Evolutionary conservation across 805 yeast genomes (phyloP).

Genomic region (Lachancea kluyveri): DNA sequence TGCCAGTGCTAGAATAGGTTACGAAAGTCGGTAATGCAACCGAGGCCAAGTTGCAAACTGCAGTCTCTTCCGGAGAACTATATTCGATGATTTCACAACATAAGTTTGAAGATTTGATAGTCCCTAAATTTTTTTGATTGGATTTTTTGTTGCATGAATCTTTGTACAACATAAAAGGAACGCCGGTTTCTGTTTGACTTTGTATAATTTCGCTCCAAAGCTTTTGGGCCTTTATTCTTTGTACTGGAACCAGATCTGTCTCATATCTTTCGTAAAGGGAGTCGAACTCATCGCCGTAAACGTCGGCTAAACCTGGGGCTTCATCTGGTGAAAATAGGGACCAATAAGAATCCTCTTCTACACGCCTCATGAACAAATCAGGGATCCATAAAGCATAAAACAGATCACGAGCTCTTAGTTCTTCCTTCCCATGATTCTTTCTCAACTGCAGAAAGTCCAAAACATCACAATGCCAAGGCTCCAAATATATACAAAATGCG

Average conservation of each 20-base stretch:
- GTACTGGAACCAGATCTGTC: conserved; percentile 54
- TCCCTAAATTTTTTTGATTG: conserved; percentile 88
- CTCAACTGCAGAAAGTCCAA: conserved; percentile 81
- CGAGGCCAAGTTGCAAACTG: conserved; percentile 93
- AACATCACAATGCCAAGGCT: conserved; percentile 96
- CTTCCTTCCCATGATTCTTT: conserved; percentile 94
- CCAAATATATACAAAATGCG: conserved; percentile 88
- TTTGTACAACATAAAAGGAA: conserved; percentile 90
- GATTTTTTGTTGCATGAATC: conserved; percentile 85
- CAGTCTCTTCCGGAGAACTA: conserved; percentile 86
- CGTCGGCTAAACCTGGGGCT: conserved; percentile 80
- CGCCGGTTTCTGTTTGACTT: conserved; percentile 94
- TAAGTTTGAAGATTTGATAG: conserved; percentile 86
- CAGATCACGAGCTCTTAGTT: conserved; percentile 84
- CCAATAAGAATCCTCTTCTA: conserved; percentile 76
- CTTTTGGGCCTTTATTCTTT: conserved; percentile 76
- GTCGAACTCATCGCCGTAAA: conserved; percentile 80
- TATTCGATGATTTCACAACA: conserved; percentile 94
- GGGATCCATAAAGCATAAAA: conserved; percentile 94
- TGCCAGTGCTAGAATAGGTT: too few relatives aligned
- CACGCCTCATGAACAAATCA: conserved; percentile 89
- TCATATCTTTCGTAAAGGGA: conserved; percentile 68
- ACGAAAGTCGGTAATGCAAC: conserved; percentile 81
- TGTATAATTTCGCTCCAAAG: conserved; percentile 86
- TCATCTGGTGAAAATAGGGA: conserved; percentile 83